Base-by-base conservation (phyloP, 1,284 basidiomycete genomes). In the Neolentinus lepideus region DNA sequence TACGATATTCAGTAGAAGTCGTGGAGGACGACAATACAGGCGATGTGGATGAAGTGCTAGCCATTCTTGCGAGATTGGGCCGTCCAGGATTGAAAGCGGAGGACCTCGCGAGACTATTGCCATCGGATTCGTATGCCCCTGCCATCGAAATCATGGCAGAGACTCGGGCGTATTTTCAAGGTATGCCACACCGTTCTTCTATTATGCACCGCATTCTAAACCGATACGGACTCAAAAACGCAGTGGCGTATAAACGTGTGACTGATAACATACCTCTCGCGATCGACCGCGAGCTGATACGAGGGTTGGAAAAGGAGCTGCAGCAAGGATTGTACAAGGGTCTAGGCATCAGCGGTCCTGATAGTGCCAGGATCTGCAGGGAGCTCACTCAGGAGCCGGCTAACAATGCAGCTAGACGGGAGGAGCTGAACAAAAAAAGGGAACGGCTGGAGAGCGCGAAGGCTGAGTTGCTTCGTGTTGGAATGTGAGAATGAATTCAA, bases 121-220 rank as follows among this genome's bases (percentile, higher is more conserved):
- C 81, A 0, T 56, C 74, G 0, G 83, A 87, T 59, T 67, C 68
- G 0, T 78, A 75, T 71, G 80, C 83, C 21, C 70, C 78, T 0
- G 83, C 80, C 0, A 64, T 90, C 2, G 64, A 67, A 10, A 85
- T 88, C 61, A 88, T 88, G 84, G 82, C 87, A 0, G 78, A 83
- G 45, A 83, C 85, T 2, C 73, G 84, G 1, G 88, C 84, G 0
- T 90, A 90, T 60, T 90, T 86, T 66, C 84, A 88, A 75, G 81
- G 84, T 84, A 57, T 9, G 60, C 58, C 8, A 14, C 25, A 12
- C 4, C 29, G 6, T 4, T 2, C 12, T 24, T 52, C n/a, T 25
- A 29, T 25, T 27, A 21, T n/a, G 25, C 9, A 24, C 21, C 4
- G 14, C 10, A 3, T 11, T 21, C 26, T 12, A 26, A n/a, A 50